Percentiles rank a stretch among this genome's conserved stretches.
Conservation (phyloP, 768 basidiomycete species). For the Lactarius evosmus region DNA sequence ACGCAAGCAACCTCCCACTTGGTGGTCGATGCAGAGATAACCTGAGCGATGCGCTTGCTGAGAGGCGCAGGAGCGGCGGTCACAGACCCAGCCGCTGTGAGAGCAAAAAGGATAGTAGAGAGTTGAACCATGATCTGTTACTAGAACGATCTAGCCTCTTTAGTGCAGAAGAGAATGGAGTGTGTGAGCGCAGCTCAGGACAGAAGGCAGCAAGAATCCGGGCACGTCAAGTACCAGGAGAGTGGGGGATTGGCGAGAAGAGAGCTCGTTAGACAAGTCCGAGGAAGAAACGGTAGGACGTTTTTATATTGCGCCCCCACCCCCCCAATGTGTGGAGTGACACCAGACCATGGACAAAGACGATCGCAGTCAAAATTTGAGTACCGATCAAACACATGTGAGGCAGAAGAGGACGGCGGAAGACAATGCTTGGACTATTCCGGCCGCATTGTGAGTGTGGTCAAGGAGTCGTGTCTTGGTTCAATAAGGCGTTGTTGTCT, state of each 20-base stretch:
- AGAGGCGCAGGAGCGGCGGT: constrained; percentile 37
- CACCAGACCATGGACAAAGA: background rate
- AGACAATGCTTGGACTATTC: constrained; percentile 1
- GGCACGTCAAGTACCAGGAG: constrained; percentile 19
- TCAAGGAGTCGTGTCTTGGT: background rate
- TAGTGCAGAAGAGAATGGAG: background rate
- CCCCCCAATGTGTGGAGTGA: background rate
- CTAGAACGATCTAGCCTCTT: background rate
- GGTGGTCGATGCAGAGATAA: constrained; percentile 39
- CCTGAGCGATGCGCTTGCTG: constrained; percentile 47
- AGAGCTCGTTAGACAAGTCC: background rate
- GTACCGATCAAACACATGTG: background rate
- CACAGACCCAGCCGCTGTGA: constrained; percentile 35
- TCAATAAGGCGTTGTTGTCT: background rate
- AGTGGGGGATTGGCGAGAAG: background rate
- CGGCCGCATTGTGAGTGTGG: background rate
- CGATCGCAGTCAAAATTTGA: background rate
- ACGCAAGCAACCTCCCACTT: constrained; percentile 51
- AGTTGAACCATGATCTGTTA: constrained; percentile 36
- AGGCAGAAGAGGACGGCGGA: background rate
- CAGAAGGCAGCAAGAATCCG: background rate
- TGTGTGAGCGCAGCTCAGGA: constrained; percentile 22
- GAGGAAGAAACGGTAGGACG: background rate
- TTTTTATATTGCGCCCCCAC: constrained; percentile 13
- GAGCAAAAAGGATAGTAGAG: constrained; percentile 34